A percentile compares a stretch with the other conserved stretches of the same genome.
Evolutionary conservation across 1,284 basidiomycete genomes (phyloP).

Genomic region (Tausonia pullulans): DNA sequence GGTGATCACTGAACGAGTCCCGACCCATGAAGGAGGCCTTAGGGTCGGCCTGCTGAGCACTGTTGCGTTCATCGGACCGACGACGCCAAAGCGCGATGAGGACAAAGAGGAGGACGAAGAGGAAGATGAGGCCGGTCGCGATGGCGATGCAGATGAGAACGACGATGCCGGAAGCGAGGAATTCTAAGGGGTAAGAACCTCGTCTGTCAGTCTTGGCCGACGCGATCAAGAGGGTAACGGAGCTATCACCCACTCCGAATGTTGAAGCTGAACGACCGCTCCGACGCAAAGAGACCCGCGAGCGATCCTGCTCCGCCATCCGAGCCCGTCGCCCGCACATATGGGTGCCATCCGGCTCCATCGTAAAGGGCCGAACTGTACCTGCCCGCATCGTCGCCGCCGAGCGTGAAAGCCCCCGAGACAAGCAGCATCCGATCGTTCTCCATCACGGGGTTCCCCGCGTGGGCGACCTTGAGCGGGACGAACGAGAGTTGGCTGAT

Average conservation of each 20-base stretch:
- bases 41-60: background rate
- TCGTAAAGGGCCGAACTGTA: conserved; percentile 80
- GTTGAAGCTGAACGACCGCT: conserved; percentile 59
- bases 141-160: conserved; percentile 97
- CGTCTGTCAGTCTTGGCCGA: background rate
- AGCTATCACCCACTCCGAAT: conserved; percentile 48
- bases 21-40: conserved; percentile 31
- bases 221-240: background rate
- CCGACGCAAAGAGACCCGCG: conserved; percentile 69
- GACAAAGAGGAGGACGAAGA: conserved; percentile 76
- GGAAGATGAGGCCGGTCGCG: conserved; percentile 84
- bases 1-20: conserved; percentile 55
- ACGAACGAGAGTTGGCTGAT: conserved; percentile 83
- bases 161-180: conserved; percentile 81
- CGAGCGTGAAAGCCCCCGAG: conserved; percentile 63
- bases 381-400: conserved; percentile 51
- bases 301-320: conserved; percentile 62
- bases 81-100: conserved; percentile 71
- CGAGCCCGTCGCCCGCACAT: conserved; percentile 57
- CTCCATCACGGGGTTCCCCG: conserved; percentile 50
- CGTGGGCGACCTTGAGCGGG: conserved; percentile 64
- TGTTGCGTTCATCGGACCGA: conserved; percentile 7
- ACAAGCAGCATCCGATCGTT: conserved; percentile 81
- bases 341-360: conserved; percentile 71
- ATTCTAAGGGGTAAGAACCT: conserved; percentile 42